Evolutionary conservation across 2,329 filamentous ascomycete species (phyloP).

Genomic region (Exophiala dermatitidis): DNA sequence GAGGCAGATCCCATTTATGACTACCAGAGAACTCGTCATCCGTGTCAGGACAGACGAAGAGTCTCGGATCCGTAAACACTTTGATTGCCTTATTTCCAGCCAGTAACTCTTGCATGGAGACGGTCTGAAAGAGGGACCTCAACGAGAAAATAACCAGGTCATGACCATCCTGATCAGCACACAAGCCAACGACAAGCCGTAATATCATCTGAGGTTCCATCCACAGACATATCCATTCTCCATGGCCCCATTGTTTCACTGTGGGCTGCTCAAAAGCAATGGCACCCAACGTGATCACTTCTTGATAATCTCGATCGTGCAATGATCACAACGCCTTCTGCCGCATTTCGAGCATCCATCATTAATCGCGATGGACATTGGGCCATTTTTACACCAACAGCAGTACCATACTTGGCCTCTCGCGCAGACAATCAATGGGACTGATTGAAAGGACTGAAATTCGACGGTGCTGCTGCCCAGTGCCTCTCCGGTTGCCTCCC

Average conservation of each 20-base stretch:
- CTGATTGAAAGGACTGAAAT: neutral
- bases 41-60: too few relatives aligned
- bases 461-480: neutral
- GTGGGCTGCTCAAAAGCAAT: neutral
- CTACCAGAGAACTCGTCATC: too few relatives aligned
- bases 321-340: neutral
- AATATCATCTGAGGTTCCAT: too few relatives aligned
- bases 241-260: neutral
- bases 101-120: too few relatives aligned
- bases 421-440: neutral
- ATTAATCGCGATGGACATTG: conserved; percentile 1
- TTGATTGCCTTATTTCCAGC: too few relatives aligned
- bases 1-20: too few relatives aligned
- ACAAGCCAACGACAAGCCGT: too few relatives aligned
- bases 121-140: too few relatives aligned
- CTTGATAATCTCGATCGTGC: conserved; percentile 2
- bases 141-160: too few relatives aligned
- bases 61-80: too few relatives aligned
- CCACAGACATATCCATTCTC: neutral
- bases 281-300: neutral
- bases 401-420: conserved; percentile 6
- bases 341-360: conserved; percentile 1
- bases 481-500: too few relatives aligned
- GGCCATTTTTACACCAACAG: neutral
- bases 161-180: too few relatives aligned